Conservation (phyloP, 257 asterid genomes). For the Fraxinus americana region DNA sequence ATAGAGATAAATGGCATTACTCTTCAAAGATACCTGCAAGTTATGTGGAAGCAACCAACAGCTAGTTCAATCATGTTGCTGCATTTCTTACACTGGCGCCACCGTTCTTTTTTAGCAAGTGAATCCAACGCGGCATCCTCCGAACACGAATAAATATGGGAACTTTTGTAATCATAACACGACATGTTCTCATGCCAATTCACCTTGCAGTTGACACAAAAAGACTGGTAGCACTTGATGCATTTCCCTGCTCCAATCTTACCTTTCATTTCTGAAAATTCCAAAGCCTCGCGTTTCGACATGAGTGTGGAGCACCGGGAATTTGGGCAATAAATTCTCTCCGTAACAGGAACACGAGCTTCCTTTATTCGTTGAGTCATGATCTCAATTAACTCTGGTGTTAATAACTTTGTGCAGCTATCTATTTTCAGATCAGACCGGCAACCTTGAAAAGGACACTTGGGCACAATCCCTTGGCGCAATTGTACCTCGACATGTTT, state of each 20-base stretch:
- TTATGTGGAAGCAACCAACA: slow-evolving; percentile 36
- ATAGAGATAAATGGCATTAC: no score
- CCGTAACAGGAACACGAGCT: slow-evolving; percentile 30
- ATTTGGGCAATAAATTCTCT: slow-evolving; percentile 43
- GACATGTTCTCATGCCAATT: slow-evolving; percentile 33
- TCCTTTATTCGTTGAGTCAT: slow-evolving; percentile 35
- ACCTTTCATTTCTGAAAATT: neutral
- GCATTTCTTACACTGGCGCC: slow-evolving; percentile 39
- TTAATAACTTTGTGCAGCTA: slow-evolving; percentile 31
- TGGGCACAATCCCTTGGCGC: slow-evolving; percentile 27
- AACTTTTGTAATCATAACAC: slow-evolving; percentile 27
- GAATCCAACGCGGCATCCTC: slow-evolving; percentile 25
- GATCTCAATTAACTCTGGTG: slow-evolving; percentile 24
- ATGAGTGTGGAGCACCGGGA: slow-evolving; percentile 35
- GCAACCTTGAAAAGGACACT: slow-evolving; percentile 42
- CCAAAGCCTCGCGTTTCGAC: slow-evolving; percentile 28
- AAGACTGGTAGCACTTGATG: slow-evolving; percentile 24
- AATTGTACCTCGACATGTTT: neutral
- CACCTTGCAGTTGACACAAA: slow-evolving; percentile 34
- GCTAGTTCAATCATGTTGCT: slow-evolving; percentile 39
- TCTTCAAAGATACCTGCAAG: slow-evolving; percentile 30
- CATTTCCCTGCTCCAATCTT: slow-evolving; percentile 7
- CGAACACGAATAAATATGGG: neutral
- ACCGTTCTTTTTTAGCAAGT: slow-evolving; percentile 27
- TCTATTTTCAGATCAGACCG: slow-evolving; percentile 25